Evolutionary conservation across 306 rosid species (phyloP), one percentile per base, ranked within the genome.

Genomic region (Citrullus amarus): DNA sequence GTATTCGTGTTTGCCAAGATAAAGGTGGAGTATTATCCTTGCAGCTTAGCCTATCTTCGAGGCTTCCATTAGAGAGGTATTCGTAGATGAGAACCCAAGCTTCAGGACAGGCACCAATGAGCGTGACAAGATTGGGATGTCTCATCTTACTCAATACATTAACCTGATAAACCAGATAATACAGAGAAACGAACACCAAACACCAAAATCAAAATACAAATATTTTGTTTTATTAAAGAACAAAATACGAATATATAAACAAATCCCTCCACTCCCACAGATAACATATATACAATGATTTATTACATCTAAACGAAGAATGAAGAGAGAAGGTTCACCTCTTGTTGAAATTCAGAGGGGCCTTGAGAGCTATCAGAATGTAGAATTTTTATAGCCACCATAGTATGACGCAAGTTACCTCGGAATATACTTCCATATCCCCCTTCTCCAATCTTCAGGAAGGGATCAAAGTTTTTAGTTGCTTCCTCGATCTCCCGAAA

Each of bases 31-130:
- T 58, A 51, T 88, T 90, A 41, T 85, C 90, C 84, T 83, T 87
- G 89, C 97, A 86, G 82, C 32, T 80, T 55, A 95, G 92, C 71
- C 87, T 89, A 85, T 95, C 99, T 84, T 91, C 97, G 41, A 95
- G 97, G 85, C 91, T 92, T 81, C 99, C 99, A 59, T 89, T 91
- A 25, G 92, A 89, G 39, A 92, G 87, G 89, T 91, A 92, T 82
- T 95, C 99, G 28, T 92, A 95, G 28, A 95, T 71, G 67, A 95
- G 96, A 75, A 86, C 79, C 82, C 74, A 84, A 14, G 88, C 78
- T 81, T 92, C 96, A 10, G 90, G 82, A 81, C 97, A 92, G 59
- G 90, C 85, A 59, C 99, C 99, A 81, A 92, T 84, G 5, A 95
- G 95, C 28, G 90, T 90, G 77, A 95, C 82, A 39, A 95, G 89